These are phyloP conservation scores for Microbotryum violaceum DNA, from an alignment of 1,284 basidiomycete species.

Conservation along the genomic window DNA sequence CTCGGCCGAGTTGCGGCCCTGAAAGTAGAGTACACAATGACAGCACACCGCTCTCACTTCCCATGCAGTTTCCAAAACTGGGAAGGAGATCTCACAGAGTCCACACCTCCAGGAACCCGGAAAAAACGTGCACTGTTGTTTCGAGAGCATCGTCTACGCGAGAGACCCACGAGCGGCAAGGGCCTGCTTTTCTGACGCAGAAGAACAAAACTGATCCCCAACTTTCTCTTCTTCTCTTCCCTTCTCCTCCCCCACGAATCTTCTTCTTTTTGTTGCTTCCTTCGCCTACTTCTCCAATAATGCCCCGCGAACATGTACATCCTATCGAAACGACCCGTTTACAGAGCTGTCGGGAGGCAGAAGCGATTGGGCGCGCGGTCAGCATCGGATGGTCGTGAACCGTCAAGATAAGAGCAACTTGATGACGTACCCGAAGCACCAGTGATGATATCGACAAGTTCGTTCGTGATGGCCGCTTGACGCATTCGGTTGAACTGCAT, in stretches of 20 bases:
- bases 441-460: constrained; percentile 80
- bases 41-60: no score
- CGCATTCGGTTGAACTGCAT: constrained; percentile 95
- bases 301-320: not conserved
- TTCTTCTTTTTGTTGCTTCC: not conserved
- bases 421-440: constrained; percentile 29
- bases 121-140: no score
- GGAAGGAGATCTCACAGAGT: no score
- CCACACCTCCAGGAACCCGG: no score
- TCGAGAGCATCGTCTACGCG: no score
- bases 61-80: no score
- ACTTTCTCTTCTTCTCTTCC: not conserved
- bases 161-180: no score
- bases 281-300: not conserved
- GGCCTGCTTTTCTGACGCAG: no score
- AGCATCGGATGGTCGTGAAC: not conserved
- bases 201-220: no score
- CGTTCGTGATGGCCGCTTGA: constrained; percentile 95
- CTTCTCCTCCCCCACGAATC: not conserved
- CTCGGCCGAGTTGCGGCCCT: no score
- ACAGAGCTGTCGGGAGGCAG: not conserved
- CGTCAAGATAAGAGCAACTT: not conserved
- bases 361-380: not conserved
- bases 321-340: not conserved
- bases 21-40: no score